A percentile compares a stretch with the other conserved stretches of the same genome.
phyloP scores from a whole-genome alignment of 129 eudicot genomes.

The Logfia minima region DNA sequence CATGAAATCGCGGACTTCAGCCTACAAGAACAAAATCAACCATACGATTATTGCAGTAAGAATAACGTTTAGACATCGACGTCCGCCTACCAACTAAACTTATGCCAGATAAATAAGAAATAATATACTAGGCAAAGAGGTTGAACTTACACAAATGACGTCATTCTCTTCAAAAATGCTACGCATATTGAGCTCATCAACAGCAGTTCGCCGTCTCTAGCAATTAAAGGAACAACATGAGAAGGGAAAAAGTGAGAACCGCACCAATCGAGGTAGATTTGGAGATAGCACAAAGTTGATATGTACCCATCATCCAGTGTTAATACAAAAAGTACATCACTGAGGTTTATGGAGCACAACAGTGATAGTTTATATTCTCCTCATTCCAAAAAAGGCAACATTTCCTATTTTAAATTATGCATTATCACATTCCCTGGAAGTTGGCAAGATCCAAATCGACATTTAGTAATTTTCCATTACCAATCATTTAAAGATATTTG shows the following conservation, averaged over 20 bases:
- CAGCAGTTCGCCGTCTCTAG: conserved; percentile 90
- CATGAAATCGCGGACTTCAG: conserved; percentile 93
- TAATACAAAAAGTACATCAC: background rate
- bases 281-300: conserved; percentile 17
- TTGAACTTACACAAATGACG: conserved; percentile 81
- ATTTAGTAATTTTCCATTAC: background rate
- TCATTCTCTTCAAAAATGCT: conserved; percentile 94
- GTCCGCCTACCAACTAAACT: background rate
- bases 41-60: conserved; percentile 7
- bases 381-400: background rate
- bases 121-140: background rate
- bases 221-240: conserved; percentile 19
- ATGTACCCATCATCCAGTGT: background rate
- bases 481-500: conserved; percentile 3
- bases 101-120: background rate
- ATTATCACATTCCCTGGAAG: background rate
- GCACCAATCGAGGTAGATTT: background rate
- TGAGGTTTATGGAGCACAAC: background rate
- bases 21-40: conserved; percentile 40
- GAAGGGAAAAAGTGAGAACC: background rate
- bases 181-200: conserved; percentile 97
- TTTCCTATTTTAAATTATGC: background rate
- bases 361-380: background rate
- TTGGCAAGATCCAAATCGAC: background rate
- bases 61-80: background rate